Evolutionary conservation across 371 early-diverging fungal species (phyloP).

Genomic region (Apophysomyces ossiformis): DNA sequence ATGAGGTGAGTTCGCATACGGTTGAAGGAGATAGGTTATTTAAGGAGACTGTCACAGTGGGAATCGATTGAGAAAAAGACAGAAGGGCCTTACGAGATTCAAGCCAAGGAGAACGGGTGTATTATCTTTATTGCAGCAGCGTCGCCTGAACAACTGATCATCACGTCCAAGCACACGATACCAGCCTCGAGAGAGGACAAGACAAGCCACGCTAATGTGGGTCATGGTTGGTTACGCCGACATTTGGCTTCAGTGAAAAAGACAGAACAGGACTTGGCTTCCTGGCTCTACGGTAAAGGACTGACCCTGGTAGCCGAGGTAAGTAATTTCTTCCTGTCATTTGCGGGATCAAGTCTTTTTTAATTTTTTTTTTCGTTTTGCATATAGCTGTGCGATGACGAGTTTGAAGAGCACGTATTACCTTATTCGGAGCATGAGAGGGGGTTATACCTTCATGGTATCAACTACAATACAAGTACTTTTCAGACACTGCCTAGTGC

Average conservation of each 20-base stretch:
- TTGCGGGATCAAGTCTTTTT: too few relatives aligned
- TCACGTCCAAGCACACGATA: constrained; percentile 88
- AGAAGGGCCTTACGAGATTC: constrained; percentile 87
- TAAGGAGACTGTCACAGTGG: constrained; percentile 43
- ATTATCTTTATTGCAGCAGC: constrained; percentile 85
- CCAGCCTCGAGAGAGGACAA: constrained; percentile 41
- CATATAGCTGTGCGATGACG: constrained; percentile 86
- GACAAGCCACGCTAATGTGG: constrained; percentile 60
- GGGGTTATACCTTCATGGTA: constrained; percentile 92
- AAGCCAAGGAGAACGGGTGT: constrained; percentile 96
- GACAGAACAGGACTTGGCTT: constrained; percentile 68
- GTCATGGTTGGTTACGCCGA: constrained; percentile 76
- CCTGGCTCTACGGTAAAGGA: constrained; percentile 70
- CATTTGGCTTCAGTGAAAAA: constrained; percentile 63
- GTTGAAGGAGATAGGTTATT: neutral
- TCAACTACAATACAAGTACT: constrained; percentile 79
- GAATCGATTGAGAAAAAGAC: constrained; percentile 64
- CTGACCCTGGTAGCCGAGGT: constrained; percentile 89
- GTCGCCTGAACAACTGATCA: constrained; percentile 63
- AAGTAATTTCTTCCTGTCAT: constrained; percentile 5
- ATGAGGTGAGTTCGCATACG: constrained; percentile 37
- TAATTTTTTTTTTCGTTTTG: neutral
- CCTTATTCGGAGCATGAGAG: constrained; percentile 77
- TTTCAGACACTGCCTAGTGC: constrained; percentile 75
- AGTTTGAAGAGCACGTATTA: constrained; percentile 94